These are phyloP conservation scores for Monosporascus sp. DNA, from an alignment of 2,329 filamentous ascomycete genomes.

Conservation along the genomic window DNA sequence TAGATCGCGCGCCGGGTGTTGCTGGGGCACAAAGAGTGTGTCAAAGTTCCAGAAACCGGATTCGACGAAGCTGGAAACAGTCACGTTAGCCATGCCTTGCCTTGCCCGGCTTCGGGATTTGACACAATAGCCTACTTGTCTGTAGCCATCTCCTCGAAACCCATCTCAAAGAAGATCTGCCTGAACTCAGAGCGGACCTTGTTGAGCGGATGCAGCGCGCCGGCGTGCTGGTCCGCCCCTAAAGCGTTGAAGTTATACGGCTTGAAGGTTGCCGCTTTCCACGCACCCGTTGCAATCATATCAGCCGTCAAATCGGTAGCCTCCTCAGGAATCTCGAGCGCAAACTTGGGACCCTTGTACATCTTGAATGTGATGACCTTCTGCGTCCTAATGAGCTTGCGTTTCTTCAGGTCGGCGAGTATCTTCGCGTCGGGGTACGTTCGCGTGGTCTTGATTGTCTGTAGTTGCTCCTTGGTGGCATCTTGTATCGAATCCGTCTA, in stretches of 20 bases:
- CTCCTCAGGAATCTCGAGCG: conserved; percentile 82
- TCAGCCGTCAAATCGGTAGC: conserved; percentile 93
- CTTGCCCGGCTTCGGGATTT: neutral
- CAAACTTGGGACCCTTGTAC: conserved; percentile 81
- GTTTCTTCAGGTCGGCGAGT: conserved; percentile 79
- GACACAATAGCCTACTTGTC: conserved; percentile 11
- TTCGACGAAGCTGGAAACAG: conserved; percentile 71
- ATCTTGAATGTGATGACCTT: conserved; percentile 85
- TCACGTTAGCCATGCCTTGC: conserved; percentile 1
- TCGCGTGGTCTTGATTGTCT: conserved; percentile 64
- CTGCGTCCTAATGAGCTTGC: conserved; percentile 78
- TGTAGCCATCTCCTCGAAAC: conserved; percentile 97
- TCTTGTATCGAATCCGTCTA: conserved; percentile 73
- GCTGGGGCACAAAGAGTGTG: conserved; percentile 91
- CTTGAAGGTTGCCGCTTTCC: conserved; percentile 93
- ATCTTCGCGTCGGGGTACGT: conserved; percentile 70
- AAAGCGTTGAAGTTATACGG: conserved; percentile 52
- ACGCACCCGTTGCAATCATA: conserved; percentile 81
- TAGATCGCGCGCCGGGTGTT: conserved; percentile 93
- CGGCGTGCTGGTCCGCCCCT: conserved; percentile 56
- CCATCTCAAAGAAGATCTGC: conserved; percentile 97
- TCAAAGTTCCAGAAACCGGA: conserved; percentile 99
- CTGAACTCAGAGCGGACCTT: conserved; percentile 96
- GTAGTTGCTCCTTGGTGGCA: conserved; percentile 69
- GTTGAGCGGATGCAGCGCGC: conserved; percentile 68